These are phyloP conservation scores for Monosporascus sp. DNA, from an alignment of 2,329 filamentous ascomycete species.

Conservation along the genomic window DNA sequence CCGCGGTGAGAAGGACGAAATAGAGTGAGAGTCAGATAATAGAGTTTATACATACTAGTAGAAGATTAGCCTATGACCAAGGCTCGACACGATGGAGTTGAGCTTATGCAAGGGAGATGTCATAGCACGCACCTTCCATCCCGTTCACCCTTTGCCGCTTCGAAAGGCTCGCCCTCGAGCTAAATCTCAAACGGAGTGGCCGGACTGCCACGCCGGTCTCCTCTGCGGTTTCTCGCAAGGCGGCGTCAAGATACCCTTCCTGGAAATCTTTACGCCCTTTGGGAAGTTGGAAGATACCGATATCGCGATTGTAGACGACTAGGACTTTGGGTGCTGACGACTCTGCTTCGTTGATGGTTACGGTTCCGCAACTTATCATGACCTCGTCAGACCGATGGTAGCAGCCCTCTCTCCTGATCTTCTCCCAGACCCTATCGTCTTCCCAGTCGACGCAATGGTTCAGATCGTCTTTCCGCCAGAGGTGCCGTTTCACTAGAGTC, in stretches of 20 bases:
- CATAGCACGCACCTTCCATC: too few relatives aligned
- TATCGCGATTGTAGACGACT: conserved; percentile 36
- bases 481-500: conserved; percentile 13
- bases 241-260: conserved; percentile 35
- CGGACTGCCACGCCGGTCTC: conserved; percentile 39
- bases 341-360: conserved; percentile 33
- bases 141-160: not conserved
- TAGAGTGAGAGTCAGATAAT: too few relatives aligned
- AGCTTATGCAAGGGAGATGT: too few relatives aligned
- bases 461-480: conserved; percentile 16
- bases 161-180: conserved; percentile 37
- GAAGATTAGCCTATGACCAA: too few relatives aligned
- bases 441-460: conserved; percentile 19
- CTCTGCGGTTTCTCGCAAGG: conserved; percentile 41
- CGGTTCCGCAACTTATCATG: conserved; percentile 41
- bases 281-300: conserved; percentile 40
- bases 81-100: too few relatives aligned
- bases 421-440: conserved; percentile 22
- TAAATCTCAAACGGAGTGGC: conserved; percentile 33
- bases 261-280: conserved; percentile 44
- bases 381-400: conserved; percentile 37
- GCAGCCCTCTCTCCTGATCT: conserved; percentile 19
- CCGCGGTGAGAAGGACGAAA: too few relatives aligned
- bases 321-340: conserved; percentile 28
- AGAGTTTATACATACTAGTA: too few relatives aligned